Evolutionary conservation across 345 rosid genomes (phyloP), one percentile per base, ranked within the genome.

Genomic region (Boechera divaricarpa): DNA sequence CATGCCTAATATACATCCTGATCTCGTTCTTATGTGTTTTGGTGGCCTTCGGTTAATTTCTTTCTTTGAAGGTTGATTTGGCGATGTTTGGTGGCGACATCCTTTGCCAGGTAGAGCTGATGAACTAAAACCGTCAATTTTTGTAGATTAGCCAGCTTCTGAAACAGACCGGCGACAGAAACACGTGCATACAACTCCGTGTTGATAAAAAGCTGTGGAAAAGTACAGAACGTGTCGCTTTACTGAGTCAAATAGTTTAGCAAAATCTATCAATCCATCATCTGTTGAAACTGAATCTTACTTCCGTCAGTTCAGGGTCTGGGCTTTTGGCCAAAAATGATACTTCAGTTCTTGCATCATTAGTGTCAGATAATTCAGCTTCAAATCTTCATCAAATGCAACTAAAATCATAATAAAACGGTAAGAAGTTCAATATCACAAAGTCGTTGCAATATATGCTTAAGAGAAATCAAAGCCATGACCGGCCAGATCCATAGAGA

Each of bases 371-470:
- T 79, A 91, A 81, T 82, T 94, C 98, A 62, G 89, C 93, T 83
- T 94, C 98, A 94, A 94, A 86, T 94, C 98, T 85, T 94, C 98
- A 69, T 94, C 98, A 87, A 92, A 94, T 75, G 94, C 95, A 84
- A 94, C 98, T 94, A 76, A 58, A 80, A 49, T 45, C 54, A 69
- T 16, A 55, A 35, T 9, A 21, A 55, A 79, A 21, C 1, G 3
- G 33, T 55, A 55, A 74, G 60, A 47, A 61, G 9, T 18, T 54
- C 36, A 56, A 21, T 69, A 63, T 69, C 59, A 74, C 18, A 54
- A 24, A 68, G 24, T n/a, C 41, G 61, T 41, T 33, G 63, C 65
- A 70, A 6, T 6, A 7, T 32, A 2, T 18, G 52, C 61, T 45
- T 58, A 48, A 41, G 10, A 69, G 63, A 61, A 11, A 45, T 26